Evolutionary conservation across 371 early-diverging fungal species (phyloP), one percentile per base, ranked within the genome.

Genomic region (Mucor circinelloides): DNA sequence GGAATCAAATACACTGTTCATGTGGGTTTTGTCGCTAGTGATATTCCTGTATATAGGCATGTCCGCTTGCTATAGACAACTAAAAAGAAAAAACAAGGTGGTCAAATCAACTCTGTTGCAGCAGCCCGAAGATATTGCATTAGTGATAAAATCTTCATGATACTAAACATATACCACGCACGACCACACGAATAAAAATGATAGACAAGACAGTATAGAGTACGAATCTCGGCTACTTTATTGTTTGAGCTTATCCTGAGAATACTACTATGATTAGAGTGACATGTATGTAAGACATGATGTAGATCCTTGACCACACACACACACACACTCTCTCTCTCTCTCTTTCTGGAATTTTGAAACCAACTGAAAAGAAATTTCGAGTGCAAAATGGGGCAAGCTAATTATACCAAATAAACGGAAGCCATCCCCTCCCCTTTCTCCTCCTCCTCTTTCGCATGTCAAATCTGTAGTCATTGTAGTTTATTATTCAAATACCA

Each of bases 11-110:
- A 61, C 66, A 2, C 60, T 82, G 28, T 82, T 82, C 54, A 28
- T 77, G n/a, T 73, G 68, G 56, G 71, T 76, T 2, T 54, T 82
- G 2, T 46, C 61, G 5, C 21, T 67, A 9, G 42, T 77, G 3
- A 56, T 79, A 15, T 23, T 60, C 4, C 28, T 79, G 2, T 82
- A 82, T 55, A 67, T 75, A 27, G 21, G 64, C 0, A 59, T 82
- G 66, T 70, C 79, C 3, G 8, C 73, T 6, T 66, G 63, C 28
- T 64, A 64, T 57, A 71, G 70, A 21, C 72, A 69, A 25, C 19
- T 62, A 25, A 32, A 54, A 21, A 64, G 65, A 12, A 55, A 57
- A 28, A 64, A 55, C 48, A 34, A 48, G 13, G 56, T 30, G 4
- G 55, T 55, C 12, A n/a, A 17, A 30, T 55, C 55, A 13, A 28